Percentiles rank a stretch among this genome's conserved stretches.
phyloP scores from a whole-genome alignment of 106 monocot species.

The Dendrobium nobile region DNA sequence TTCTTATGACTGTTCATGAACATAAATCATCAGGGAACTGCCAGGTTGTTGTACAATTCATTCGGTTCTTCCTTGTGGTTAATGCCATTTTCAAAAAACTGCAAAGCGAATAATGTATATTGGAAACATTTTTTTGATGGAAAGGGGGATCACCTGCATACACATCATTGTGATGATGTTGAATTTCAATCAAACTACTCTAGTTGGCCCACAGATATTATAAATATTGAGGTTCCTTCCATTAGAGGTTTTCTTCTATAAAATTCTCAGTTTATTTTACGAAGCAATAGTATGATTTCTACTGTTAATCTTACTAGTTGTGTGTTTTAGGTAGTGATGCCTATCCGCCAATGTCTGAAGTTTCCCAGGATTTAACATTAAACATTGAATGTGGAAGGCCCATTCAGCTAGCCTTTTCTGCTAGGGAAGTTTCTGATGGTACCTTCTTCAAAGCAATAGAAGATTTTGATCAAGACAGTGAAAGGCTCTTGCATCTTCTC shows the following conservation, averaged over 20 bases:
- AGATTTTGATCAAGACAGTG: constrained; percentile 77
- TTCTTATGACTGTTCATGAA: constrained; percentile 5
- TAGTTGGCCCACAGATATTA: constrained; percentile 81
- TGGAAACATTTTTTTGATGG: constrained; percentile 87
- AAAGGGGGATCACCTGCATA: constrained; percentile 32
- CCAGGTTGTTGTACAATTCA: constrained; percentile 80
- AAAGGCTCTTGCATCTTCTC: constrained; percentile 62
- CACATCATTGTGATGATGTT: constrained; percentile 51
- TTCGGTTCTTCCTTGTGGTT: constrained; percentile 93
- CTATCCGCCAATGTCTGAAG: constrained; percentile 64
- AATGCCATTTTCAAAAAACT: constrained; percentile 82
- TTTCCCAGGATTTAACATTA: constrained; percentile 38
- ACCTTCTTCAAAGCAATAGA: constrained; percentile 95
- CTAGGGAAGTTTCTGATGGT: constrained; percentile 87
- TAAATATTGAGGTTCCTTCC: constrained; percentile 88
- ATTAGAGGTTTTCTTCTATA: constrained; percentile 43
- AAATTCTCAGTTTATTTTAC: neutral
- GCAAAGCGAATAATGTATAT: constrained; percentile 71
- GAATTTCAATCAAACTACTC: constrained; percentile 72
- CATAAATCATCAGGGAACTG: constrained; percentile 67
- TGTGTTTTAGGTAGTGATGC: constrained; percentile 41
- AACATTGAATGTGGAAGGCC: constrained; percentile 68
- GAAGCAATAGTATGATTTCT: constrained; percentile 3
- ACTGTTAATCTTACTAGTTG: constrained; percentile 3
- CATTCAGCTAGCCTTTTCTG: constrained; percentile 71